Base-by-base conservation (phyloP, 345 rosid species). In the Geranium rotundifolium region DNA sequence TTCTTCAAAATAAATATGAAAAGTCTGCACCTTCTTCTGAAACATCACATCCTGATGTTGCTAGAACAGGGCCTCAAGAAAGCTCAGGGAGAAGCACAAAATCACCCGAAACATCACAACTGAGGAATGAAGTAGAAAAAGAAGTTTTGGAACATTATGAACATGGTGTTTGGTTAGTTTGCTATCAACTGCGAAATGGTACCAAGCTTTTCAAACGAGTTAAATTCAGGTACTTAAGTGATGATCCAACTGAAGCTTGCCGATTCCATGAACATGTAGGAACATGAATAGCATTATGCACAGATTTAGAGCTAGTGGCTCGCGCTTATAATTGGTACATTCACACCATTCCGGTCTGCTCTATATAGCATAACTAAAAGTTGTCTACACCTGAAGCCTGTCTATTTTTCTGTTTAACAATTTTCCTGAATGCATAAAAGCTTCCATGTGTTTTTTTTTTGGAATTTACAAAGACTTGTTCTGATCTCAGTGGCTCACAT, bases 151-250 rank as follows among this genome's bases (percentile, higher is more conserved):
- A 90, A 73, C 99, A 90, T 63, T 90, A 84, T 63, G 97, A 93
- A 69, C 90, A 88, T 54, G 96, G 99, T 59, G 99, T 93, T 57
- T 93, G 88, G 66, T 76, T 93, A 18, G 90, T 97, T 56, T 82
- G 76, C 31, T 73, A 81, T 59, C 74, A 65, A 23, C 82, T 74
- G 68, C 74, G 66, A 30, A 80, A 72, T 49, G 97, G 97, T 7
- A 68, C 72, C 66, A 88, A 82, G 84, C 70, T 91, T 77, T 93
- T 93, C 80, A 78, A 75, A 72, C 84, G 96, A 64, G 95, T 93
- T 62, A 85, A 81, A 74, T 93, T 93, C 89, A 93, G 97, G 99
- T 93, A 84, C 27, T 46, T 12, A 14, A 46, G 20, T 50, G 52
- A 7, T 46, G 14, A 46, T 46, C 52, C 12, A 46, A 20, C 16